Base-by-base conservation (phyloP, 495 filamentous ascomycete species). In the Penicillium pulvis region DNA sequence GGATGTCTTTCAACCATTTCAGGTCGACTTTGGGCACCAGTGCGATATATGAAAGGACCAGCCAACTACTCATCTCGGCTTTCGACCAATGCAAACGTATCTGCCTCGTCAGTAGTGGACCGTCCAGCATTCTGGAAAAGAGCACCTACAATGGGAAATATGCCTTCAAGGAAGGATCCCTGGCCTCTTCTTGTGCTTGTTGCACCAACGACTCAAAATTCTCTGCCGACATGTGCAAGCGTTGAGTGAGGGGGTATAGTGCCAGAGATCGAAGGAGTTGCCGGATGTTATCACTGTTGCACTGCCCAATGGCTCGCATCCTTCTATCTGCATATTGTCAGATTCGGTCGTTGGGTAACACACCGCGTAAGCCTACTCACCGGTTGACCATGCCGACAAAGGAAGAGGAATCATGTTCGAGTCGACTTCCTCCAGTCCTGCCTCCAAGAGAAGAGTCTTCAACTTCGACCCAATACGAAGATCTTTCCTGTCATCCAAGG, bases 381-480 rank as follows among this genome's bases (percentile, higher is more conserved):
- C 83, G 60, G 65, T 85, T 26, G 89, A 81, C 91, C 91, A 95
- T 20, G 78, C 85, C 68, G 86, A 90, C 64, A 92, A 79, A 48
- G 87, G 90, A 42, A 93, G 72, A 35, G 79, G 85, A 51, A 93
- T 83, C 84, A 92, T 87, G 58, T 74, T 76, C 57, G 71, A 75
- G 63, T 91, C 89, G 11, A 93, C 84, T 33, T 92, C 86, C 14
- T 84, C 81, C 63, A 93, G 85, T 0, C 91, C 90, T n/a, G 85
- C 87, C 33, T 79, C 78, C 49, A 75, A 76, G 77, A 91, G 83
- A 73, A 88, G 76, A 39, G 68, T 76, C 53, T 77, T 80, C 60
- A 95, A 71, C 41, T 80, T 83, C 47, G 88, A 75, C 19, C 88
- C 84, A 23, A 87, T 84, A 43, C 90, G 79, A 47, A 87, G 81